Percentiles rank a stretch among this genome's conserved stretches.
These are phyloP conservation scores for Gentiana dahurica DNA, from an alignment of 257 asterid genomes.

Conservation along the genomic window DNA sequence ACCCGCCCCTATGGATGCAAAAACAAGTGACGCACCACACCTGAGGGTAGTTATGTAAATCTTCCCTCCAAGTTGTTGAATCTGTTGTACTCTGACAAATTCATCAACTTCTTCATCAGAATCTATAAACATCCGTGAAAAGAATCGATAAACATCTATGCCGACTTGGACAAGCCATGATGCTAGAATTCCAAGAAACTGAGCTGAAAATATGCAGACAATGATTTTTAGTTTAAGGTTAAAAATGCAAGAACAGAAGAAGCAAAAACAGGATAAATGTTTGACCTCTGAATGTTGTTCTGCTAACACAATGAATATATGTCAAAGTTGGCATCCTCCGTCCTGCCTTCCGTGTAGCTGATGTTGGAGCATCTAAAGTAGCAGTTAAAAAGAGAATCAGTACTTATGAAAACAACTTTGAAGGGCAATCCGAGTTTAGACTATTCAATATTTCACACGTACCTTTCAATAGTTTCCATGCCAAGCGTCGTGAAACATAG, in stretches of 20 bases:
- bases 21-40: conserved; percentile 61
- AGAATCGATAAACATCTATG: conserved; percentile 47
- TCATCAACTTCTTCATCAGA: conserved; percentile 24
- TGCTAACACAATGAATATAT: conserved; percentile 47
- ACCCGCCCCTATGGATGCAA: conserved; percentile 91
- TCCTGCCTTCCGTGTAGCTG: conserved; percentile 85
- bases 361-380: conserved; percentile 62
- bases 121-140: conserved; percentile 23
- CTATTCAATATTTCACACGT: not conserved
- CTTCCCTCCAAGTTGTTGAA: conserved; percentile 42
- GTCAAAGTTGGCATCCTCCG: conserved; percentile 49
- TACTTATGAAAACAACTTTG: not conserved
- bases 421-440: not conserved
- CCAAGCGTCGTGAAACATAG: conserved; percentile 74
- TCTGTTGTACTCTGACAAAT: conserved; percentile 23
- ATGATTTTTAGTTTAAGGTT: conserved; percentile 8
- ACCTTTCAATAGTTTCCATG: conserved; percentile 98
- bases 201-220: conserved; percentile 39
- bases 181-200: conserved; percentile 77
- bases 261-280: not conserved
- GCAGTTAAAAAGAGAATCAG: conserved; percentile 5
- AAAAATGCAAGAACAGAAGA: not conserved
- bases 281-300: conserved; percentile 82
- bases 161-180: conserved; percentile 86
- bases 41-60: conserved; percentile 38